These are phyloP conservation scores for Annulohypoxylon nitens DNA, from an alignment of 495 filamentous ascomycete genomes.

Conservation along the genomic window DNA sequence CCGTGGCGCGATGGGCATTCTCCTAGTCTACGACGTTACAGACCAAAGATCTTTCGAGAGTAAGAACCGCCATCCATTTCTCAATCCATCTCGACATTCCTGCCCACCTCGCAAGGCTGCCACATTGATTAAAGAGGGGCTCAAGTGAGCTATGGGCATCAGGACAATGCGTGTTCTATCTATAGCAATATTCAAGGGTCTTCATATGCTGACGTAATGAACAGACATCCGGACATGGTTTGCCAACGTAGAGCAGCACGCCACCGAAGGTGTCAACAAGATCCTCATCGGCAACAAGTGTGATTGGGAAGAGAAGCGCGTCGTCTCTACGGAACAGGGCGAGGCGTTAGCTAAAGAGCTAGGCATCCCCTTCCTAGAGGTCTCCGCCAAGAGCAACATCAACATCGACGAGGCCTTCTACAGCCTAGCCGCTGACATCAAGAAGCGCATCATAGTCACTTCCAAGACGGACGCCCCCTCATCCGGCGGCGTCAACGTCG, in stretches of 20 bases:
- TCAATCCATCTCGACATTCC: neutral
- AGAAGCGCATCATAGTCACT: slow-evolving; percentile 92
- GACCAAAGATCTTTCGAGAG: slow-evolving; percentile 98
- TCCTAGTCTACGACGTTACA: slow-evolving; percentile 98
- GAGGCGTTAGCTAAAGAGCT: slow-evolving; percentile 95
- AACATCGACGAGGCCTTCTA: slow-evolving; percentile 99
- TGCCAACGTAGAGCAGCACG: slow-evolving; percentile 98
- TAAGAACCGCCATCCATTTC: slow-evolving; percentile 58
- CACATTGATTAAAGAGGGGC: slow-evolving; percentile 6
- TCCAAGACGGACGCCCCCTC: slow-evolving; percentile 80
- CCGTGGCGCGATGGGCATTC: slow-evolving; percentile 96
- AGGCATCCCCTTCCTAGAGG: slow-evolving; percentile 97
- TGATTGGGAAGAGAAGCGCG: slow-evolving; percentile 99
- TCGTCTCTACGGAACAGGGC: slow-evolving; percentile 90
- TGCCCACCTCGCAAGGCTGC: neutral
- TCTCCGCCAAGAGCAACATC: slow-evolving; percentile 98
- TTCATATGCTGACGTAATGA: slow-evolving; percentile 32
- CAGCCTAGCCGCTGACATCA: slow-evolving; percentile 94
- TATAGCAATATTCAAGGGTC: neutral
- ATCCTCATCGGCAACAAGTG: slow-evolving; percentile 99
- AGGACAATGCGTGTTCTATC: neutral
- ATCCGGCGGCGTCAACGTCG: slow-evolving; percentile 76
- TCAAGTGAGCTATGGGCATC: slow-evolving; percentile 19
- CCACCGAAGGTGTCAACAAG: slow-evolving; percentile 99
- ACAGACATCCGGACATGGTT: slow-evolving; percentile 99